Base-by-base conservation (phyloP, 495 filamentous ascomycete genomes). In the Xylaria acuta region DNA sequence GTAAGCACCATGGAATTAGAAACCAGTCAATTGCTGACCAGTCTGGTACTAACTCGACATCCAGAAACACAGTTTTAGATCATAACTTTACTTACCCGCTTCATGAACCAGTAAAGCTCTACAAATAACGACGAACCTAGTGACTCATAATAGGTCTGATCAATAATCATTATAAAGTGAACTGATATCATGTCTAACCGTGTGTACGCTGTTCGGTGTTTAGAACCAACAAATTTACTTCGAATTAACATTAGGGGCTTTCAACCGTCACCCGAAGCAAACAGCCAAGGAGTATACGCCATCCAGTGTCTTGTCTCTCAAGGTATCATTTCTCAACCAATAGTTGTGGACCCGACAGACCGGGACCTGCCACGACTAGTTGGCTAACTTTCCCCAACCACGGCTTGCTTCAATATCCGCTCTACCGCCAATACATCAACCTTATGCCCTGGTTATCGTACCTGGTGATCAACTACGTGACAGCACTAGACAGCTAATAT, bases 1-100 rank as follows among this genome's bases (percentile, higher is more conserved):
- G 69, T 71, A 71, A 71, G 69, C 69, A 18, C 6, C n/a, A 51
- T 58, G 38, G n/a, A 27, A 41, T 54, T 20, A 40, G 20, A 70
- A 36, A 63, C 45, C 43, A 58, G 49, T 30, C 9, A 47, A 7
- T 32, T 32, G 58, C 58, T 70, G 68, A 53, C 68, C 43, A 41
- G 7, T 41, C 20, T 34, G 18, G 43, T 20, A 71, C 60, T 49
- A 56, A 64, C 14, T 53, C 45, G 47, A 70, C 45, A 41, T 45
- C 43, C 62, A 41, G 22, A 47, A 16, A 62, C 38, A 49, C 18
- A 8, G 11, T 32, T 53, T 30, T 62, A 12, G 36, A 59, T 69
- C 53, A 58, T 18, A 45, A 59, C 25, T 22, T 12, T 47, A n/a
- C 40, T 22, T 34, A 47, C 40, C 5, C 40, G 27, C n/a, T 27